Conservation (phyloP, 176 grass and related monocot species). For the Paspalum notatum region DNA sequence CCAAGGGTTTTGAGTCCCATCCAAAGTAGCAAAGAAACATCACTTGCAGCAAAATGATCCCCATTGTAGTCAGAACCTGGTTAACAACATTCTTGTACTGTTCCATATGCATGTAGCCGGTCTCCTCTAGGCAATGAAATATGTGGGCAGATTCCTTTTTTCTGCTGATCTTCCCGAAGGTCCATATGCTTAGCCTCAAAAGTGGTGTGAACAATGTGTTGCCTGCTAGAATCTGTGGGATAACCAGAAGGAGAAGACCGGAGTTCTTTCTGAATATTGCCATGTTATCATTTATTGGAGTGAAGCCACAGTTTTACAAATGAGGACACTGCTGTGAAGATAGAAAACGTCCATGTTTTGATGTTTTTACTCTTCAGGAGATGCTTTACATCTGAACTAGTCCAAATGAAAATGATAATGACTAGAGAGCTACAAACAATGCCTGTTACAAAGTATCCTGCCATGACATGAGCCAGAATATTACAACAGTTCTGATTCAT, state of each 20-base stretch:
- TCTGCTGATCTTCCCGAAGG: conserved; percentile 22
- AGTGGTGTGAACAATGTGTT: conserved; percentile 65
- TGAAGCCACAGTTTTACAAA: conserved; percentile 74
- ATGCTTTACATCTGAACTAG: conserved; percentile 46
- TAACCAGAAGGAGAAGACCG: conserved; percentile 49
- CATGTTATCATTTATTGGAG: conserved; percentile 72
- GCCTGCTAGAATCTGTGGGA: conserved; percentile 63
- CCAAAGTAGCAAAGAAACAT: conserved; percentile 51
- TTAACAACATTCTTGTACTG: conserved; percentile 10
- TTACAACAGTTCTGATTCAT: conserved; percentile 25
- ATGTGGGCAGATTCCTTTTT: conserved; percentile 44
- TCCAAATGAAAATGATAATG: conserved; percentile 37
- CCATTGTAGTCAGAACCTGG: conserved; percentile 36
- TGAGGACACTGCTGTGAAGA: conserved; percentile 52
- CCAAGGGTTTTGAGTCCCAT: conserved; percentile 50
- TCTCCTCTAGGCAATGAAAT: conserved; percentile 41
- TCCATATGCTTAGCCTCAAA: conserved; percentile 55
- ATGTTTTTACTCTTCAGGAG: conserved; percentile 59
- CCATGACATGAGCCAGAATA: conserved; percentile 47
- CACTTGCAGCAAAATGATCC: conserved; percentile 36
- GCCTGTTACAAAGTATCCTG: conserved; percentile 43
- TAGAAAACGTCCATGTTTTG: conserved; percentile 48
- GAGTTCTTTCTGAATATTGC: conserved; percentile 56
- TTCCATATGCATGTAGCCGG: conserved; percentile 36
- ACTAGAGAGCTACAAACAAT: conserved; percentile 36